Base-by-base conservation (phyloP, 2,329 filamentous ascomycete species). In the Furcasterigmium sp. region DNA sequence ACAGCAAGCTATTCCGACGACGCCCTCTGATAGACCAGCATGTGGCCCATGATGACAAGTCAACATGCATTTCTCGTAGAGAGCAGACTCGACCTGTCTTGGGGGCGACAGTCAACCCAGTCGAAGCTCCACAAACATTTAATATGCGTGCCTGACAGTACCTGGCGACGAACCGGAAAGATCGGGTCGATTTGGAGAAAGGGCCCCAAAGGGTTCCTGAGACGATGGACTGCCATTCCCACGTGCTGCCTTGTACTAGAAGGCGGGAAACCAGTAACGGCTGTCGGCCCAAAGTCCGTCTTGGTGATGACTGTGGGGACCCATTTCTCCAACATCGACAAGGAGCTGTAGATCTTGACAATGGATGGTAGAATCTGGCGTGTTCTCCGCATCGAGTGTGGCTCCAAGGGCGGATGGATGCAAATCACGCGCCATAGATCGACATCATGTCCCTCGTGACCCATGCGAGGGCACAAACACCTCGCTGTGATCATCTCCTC, bases 171-270 rank as follows among this genome's bases (percentile, higher is more conserved):
- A 35, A 17, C 32, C 32, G 32, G 32, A 17, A 35, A 35, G 32
- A 35, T 35, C 32, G 32, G 32, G 32, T 35, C 32, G 32, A 35
- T 35, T 35, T 35, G 32, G 32, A 35, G 32, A 35, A 35, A 15
- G 32, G 32, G 32, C n/a, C n/a, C 8, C 10, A 35, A 35, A 17
- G 32, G n/a, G 32, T 35, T 15, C 32, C 32, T 35, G 32, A 35
- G 14, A 17, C 18, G 32, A 35, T 35, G 15, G 32, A n/a, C n/a
- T 35, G n/a, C 32, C 32, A 9, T 35, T 11, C n/a, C 32, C 32
- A 35, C 32, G 32, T 35, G 32, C 15, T 17, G 32, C 18, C 17
- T 18, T 35, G 29, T 17, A 8, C 32, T 35, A 9, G 32, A 35
- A 9, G 17, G n/a, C 15, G 17, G 32, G n/a, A 35, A 17, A 19